These are phyloP conservation scores for Botryotinia globosa DNA, from an alignment of 2,329 filamentous ascomycete genomes.

Conservation along the genomic window DNA sequence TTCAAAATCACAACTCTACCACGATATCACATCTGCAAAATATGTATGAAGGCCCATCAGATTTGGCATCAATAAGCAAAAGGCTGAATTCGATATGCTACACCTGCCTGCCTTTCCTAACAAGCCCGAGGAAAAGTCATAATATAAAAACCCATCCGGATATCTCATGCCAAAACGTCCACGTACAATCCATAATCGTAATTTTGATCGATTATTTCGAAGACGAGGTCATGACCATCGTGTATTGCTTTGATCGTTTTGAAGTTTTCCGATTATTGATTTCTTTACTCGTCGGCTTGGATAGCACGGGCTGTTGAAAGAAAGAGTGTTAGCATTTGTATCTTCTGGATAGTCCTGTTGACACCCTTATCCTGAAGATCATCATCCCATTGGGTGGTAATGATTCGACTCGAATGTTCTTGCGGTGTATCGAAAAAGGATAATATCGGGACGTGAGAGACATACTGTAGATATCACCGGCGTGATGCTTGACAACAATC, in stretches of 20 bases:
- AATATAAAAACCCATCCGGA: constrained; percentile 19
- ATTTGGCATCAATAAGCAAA: constrained; percentile 21
- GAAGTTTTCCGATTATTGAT: constrained; percentile 17
- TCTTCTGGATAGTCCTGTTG: not conserved
- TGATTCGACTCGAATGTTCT: not conserved
- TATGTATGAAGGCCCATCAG: not conserved
- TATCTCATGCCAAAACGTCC: constrained; percentile 20
- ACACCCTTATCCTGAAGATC: not conserved
- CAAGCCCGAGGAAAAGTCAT: constrained; percentile 22
- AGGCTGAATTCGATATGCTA: constrained; percentile 20
- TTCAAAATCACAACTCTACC: not conserved
- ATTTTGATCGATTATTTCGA: constrained; percentile 14
- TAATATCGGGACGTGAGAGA: constrained; percentile 14
- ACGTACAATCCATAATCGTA: constrained; percentile 18
- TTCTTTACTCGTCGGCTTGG: constrained; percentile 47
- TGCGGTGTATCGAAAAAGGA: not conserved
- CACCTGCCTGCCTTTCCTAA: constrained; percentile 21
- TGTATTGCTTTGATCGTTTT: constrained; percentile 15
- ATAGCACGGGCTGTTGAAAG: constrained; percentile 56
- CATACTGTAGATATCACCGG: constrained; percentile 97
- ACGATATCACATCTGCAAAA: not conserved
- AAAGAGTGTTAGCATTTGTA: constrained; percentile 7
- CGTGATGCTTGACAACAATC: constrained; percentile 94
- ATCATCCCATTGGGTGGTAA: too few species aligned
- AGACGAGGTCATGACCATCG: constrained; percentile 18